Evolutionary conservation across 129 eudicot genomes (phyloP), one percentile per base, ranked within the genome.

Genomic region (Daucus carota): DNA sequence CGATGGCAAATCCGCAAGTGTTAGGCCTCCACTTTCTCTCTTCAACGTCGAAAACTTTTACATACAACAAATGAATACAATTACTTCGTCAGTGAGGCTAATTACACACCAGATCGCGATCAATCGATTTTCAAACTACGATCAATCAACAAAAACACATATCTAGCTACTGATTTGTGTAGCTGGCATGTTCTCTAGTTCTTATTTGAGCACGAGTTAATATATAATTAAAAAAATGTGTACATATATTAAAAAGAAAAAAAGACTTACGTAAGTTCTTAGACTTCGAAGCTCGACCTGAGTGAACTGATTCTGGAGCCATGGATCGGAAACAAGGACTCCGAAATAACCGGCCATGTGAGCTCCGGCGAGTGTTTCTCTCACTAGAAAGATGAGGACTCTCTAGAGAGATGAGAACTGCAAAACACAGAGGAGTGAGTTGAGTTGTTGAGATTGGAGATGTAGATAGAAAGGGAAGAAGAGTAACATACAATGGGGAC

Each of bases 251-350:
- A n/a, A n/a, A n/a, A n/a, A n/a, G n/a, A n/a, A n/a, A n/a, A n/a
- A n/a, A n/a, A n/a, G n/a, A 83, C 92, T 85, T 83, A 95, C 99
- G 32, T 90, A 90, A 41, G 92, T 79, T 85, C 88, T 91, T 76
- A 95, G 81, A 84, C 80, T 87, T 38, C 99, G 86, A 50, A 95
- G 97, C 94, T 95, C 99, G 34, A 91, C 99, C 80, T 95, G 99
- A 26, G 99, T 95, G 84, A 95, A 95, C 82, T 95, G 97, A 76
- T 89, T 95, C 83, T 95, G 99, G n/a, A 95, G 88, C 97, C 99
- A 91, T 78, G 99, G 99, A 95, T 95, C 99, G 62, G 99, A 95
- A 20, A 91, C 96, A 73, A 95, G 63, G 33, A 95, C 96, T 10
- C 99, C 99, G 9, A 86, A 81, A 83, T 91, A 95, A 33, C 92